Evolutionary conservation across 2,329 filamentous ascomycete genomes (phyloP), one percentile per base, ranked within the genome.

Genomic region (Fusarium sp.): DNA sequence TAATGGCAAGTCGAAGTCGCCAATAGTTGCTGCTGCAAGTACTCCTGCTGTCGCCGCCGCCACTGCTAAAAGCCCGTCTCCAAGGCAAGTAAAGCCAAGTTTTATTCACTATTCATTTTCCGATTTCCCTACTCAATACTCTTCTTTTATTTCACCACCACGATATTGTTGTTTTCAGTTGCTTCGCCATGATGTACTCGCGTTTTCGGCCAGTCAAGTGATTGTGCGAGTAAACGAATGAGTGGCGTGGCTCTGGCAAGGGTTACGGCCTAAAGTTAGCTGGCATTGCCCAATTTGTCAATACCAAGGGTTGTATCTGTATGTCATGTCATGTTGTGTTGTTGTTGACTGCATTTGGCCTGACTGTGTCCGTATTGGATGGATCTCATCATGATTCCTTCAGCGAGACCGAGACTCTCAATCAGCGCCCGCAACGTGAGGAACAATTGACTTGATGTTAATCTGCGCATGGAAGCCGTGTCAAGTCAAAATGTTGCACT

Each of bases 241-340:
- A 74, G 69, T 74, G 71, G 73, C 71, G 72, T 73, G 73, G 71
- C 69, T 69, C 44, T 56, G 53, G 64, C 63, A 72, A 74, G 65
- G 70, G 62, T 70, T 62, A 65, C 60, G 57, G 63, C 64, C 68
- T 54, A 56, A 53, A 67, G 63, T 62, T 62, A 72, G 69, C 57
- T 75, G 73, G 71, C 73, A 71, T 71, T 62, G 60, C 63, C 73
- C 71, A 59, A 72, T 70, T 74, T 71, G 71, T 72, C 65, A 61
- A 73, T 51, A 49, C 49, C 51, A 66, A 37, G 42, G 42, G 47
- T 56, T n/a, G 29, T 34, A 30, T 34, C 47, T 18, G 34, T 37
- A 37, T 37, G 47, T 44, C 20, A 22, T 45, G 18, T 14, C 12
- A 9, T 20, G 18, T 27, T 53, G 24, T 53, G n/a, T 70, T 64